Evolutionary conservation across 805 yeast genomes (phyloP), one percentile per base, ranked within the genome.

Genomic region (Komagataella phaffii): DNA sequence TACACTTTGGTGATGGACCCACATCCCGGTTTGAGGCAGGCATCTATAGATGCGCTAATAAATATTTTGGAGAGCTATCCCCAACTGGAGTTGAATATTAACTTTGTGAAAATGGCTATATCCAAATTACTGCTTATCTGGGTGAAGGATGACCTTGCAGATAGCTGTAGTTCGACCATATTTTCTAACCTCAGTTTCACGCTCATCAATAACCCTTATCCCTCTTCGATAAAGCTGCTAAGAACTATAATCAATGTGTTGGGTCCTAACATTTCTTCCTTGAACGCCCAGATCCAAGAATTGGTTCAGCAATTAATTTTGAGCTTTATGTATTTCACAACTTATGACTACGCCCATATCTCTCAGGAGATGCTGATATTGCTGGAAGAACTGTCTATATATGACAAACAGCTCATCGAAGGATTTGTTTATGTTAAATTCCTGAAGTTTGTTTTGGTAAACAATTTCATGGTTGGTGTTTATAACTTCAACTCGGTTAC

Each of bases 1-100:
- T 64, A 74, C 44, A 81, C 85, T 14, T 70, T 91, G 24, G 63
- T 82, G 3, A 68, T 68, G 18, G 98, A 91, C 64, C 90, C 96
- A 0, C 91, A 90, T 61, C 96, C 96, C 0, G 68, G 79, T 1
- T 89, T 93, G 17, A 90, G 87, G 61, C 74, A 78, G 51, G 83
- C 89, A 74, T 73, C 91, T 0, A 62, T 89, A 57, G 76, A 75
- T 48, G 76, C 93, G 0, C 61, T 85, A 46, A 64, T 76, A 2
- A 66, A 75, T 1, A 63, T 85, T 10, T 68, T 89, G 30, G 80
- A 78, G 44, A 77, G 75, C 40, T 80, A 82, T 49, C 54, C 63
- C 1, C 64, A 65, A 55, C 53, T 61, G 17, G 66, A 61, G 40
- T 52, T 62, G 14, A 55, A 55, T 7, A 55, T 57, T 10, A 51